phyloP scores from a whole-genome alignment of 805 yeast genomes.

The Wickerhamomyces alni region DNA sequence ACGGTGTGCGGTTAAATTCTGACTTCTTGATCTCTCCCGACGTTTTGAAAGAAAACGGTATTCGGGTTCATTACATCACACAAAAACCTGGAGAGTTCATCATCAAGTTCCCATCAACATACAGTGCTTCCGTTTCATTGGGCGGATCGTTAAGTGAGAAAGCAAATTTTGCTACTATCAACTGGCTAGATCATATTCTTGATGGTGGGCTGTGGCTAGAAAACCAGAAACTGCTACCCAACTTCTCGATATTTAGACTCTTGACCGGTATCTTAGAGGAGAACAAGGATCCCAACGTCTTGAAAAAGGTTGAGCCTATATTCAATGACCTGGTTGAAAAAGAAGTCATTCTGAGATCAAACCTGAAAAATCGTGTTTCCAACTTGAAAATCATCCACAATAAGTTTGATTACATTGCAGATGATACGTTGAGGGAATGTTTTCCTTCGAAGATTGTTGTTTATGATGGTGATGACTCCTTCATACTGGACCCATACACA shows the following conservation, averaged over 20 bases:
- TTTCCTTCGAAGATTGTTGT: constrained; percentile 52
- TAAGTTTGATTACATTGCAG: constrained; percentile 42
- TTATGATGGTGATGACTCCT: constrained; percentile 25
- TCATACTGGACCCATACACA: constrained; percentile 27
- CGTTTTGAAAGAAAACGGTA: constrained; percentile 40
- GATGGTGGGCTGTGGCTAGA: constrained; percentile 48
- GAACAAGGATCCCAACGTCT: constrained; percentile 33
- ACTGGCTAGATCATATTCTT: constrained; percentile 47
- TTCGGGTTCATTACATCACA: constrained; percentile 38
- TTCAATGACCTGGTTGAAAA: constrained; percentile 28
- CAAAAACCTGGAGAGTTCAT: constrained; percentile 61
- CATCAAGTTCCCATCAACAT: constrained; percentile 51
- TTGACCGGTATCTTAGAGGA: constrained; percentile 38
- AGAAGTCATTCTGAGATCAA: constrained; percentile 39
- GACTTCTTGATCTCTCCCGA: constrained; percentile 47
- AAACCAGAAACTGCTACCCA: constrained; percentile 43
- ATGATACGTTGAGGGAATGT: constrained; percentile 42
- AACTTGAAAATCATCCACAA: constrained; percentile 28
- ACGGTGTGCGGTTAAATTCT: constrained; percentile 26
- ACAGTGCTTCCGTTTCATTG: constrained; percentile 42
- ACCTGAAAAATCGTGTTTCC: constrained; percentile 27
- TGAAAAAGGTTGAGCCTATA: constrained; percentile 27
- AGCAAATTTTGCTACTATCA: constrained; percentile 47
- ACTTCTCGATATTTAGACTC: constrained; percentile 44
- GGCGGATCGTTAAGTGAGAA: constrained; percentile 55